Conservation (phyloP, 2,329 filamentous ascomycete genomes). For the Diaporthe helianthi region DNA sequence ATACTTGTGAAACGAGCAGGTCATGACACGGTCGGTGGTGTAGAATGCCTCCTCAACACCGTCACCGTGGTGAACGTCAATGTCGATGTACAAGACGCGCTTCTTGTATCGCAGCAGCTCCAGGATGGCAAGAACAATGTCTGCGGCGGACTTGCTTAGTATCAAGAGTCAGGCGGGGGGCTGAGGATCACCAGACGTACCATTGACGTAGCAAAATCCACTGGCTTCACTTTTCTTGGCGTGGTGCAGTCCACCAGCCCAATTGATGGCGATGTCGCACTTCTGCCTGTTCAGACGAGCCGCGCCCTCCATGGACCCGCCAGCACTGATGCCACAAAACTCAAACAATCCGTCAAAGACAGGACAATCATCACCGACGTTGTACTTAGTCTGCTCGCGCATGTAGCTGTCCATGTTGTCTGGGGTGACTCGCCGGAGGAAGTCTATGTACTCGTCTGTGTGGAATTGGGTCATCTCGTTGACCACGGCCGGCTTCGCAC, state of each 20-base stretch:
- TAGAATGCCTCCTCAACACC: conserved; percentile 87
- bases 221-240: conserved; percentile 96
- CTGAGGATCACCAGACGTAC: conserved; percentile 56
- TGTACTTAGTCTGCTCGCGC: conserved; percentile 91
- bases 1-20: conserved; percentile 94
- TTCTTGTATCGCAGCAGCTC: conserved; percentile 90
- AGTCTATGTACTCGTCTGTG: conserved; percentile 94
- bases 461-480: conserved; percentile 96
- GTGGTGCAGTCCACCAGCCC: conserved; percentile 96
- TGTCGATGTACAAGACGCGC: conserved; percentile 95
- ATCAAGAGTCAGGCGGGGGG: conserved; percentile 40
- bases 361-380: conserved; percentile 95
- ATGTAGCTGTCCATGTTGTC: conserved; percentile 97
- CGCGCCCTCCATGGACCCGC: conserved; percentile 92
- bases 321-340: conserved; percentile 93
- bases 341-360: conserved; percentile 98
- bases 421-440: conserved; percentile 91
- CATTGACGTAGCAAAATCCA: conserved; percentile 98
- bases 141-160: conserved; percentile 60
- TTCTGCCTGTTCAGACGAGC: conserved; percentile 88
- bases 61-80: conserved; percentile 87
- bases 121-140: conserved; percentile 95
- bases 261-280: conserved; percentile 97
- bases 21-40: conserved; percentile 84
- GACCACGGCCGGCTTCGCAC: conserved; percentile 83